Evolutionary conservation across 1,139 yeast genomes (phyloP), one percentile per base, ranked within the genome.

Genomic region (Suhomyces ambrosiae): DNA sequence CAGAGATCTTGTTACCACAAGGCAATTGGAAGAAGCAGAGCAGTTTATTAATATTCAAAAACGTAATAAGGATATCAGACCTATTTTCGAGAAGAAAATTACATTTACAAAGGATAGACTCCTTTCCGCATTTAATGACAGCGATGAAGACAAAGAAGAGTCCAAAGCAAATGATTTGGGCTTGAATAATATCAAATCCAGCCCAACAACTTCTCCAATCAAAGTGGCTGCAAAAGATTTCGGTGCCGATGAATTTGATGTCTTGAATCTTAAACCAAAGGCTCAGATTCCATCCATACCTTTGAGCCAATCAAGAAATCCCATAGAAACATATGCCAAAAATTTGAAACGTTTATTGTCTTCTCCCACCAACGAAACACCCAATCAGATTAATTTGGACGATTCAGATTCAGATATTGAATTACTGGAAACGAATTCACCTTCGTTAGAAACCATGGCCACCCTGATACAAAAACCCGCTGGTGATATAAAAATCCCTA

Each of bases 131-230:
- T 67, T 68, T 39, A 56, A 63, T 8, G 59, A 63, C 30, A 68
- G 58, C 15, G 60, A 56, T 13, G 63, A 62, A 12, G 56, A 52
- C 14, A 27, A 16, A n/a, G 39, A 35, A 7, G 55, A 48, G 4
- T 16, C 38, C 4, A 33, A 33, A 11, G 13, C 23, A 7, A 38
- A 36, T 12, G 32, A 38, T 34, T 30, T 45, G 37, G 51, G 48
- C 30, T 27, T 39, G 24, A 24, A 30, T 10, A 46, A 29, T 9
- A 23, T 37, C 12, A 46, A 40, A 16, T 54, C 61, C 18, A 63
- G 65, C 33, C 73, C 72, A 0, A 40, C 52, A 7, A 67, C 75
- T 0, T 69, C 74, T 2, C 75, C 76, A 1, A 33, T 65, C 16
- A 54, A 30, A 14, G 19, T 16, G 48, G 34, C 27, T 22, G 1